A percentile compares a stretch with the other conserved stretches of the same genome.
Conservation (phyloP, 192 early-diverging fungal species). For the Gryganskiella cystojenkinii region DNA sequence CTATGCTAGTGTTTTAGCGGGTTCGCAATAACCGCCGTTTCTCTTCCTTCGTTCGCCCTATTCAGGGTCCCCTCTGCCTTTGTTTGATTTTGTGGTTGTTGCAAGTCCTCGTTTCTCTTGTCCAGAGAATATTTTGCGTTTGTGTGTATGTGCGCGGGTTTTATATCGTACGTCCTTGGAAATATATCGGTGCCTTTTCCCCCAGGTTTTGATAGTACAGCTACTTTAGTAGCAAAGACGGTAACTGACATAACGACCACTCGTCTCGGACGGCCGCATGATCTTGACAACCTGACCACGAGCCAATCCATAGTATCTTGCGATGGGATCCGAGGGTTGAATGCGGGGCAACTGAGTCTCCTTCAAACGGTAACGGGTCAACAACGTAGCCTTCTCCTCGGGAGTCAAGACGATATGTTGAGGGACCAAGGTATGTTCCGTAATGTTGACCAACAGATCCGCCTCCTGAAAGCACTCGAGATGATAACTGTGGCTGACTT, state of each 20-base stretch:
- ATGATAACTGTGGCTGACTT: constrained; percentile 56
- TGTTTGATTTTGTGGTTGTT: no score
- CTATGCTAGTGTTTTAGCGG: no score
- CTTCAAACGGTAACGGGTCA: constrained; percentile 92
- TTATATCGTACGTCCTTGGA: no score
- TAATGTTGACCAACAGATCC: constrained; percentile 97
- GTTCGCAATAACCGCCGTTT: background rate
- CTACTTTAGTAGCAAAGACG: constrained; percentile 86
- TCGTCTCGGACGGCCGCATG: constrained; percentile 93
- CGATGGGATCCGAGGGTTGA: constrained; percentile 87
- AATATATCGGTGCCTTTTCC: background rate
- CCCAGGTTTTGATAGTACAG: background rate
- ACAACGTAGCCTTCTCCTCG: constrained; percentile 91
- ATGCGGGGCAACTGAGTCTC: constrained; percentile 97
- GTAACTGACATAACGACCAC: constrained; percentile 97
- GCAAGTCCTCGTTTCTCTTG: no score
- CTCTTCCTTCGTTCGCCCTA: background rate
- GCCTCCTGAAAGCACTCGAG: constrained; percentile 92
- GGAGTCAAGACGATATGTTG: constrained; percentile 86
- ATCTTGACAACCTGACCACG: constrained; percentile 94
- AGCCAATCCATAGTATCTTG: constrained; percentile 95
- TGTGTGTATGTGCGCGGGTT: no score
- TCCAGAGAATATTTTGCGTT: no score
- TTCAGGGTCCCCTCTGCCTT: no score
- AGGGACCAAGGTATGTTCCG: constrained; percentile 95